phyloP scores from a whole-genome alignment of 2,329 filamentous ascomycete genomes.

The Xylaria sp. region DNA sequence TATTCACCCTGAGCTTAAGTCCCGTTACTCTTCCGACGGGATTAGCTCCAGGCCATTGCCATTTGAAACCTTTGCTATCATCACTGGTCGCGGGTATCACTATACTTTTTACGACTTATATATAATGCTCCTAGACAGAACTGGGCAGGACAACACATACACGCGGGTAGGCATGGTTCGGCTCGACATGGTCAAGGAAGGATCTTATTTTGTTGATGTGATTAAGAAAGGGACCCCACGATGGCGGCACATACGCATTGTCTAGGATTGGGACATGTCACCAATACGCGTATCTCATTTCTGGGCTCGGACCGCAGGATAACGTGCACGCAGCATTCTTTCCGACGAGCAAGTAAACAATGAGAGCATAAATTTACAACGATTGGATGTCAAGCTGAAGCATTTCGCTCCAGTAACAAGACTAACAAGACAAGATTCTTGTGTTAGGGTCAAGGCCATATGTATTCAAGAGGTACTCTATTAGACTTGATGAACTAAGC shows the following conservation, averaged over 20 bases:
- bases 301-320: no score
- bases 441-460: no score
- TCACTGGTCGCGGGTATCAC: not conserved
- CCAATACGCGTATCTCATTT: no score
- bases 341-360: no score
- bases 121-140: slow-evolving; percentile 20
- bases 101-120: slow-evolving; percentile 4
- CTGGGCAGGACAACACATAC: slow-evolving; percentile 4
- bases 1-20: not conserved
- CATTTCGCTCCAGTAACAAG: no score
- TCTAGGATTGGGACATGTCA: not conserved
- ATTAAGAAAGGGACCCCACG: slow-evolving; percentile 29
- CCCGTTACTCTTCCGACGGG: not conserved
- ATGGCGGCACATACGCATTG: slow-evolving; percentile 28
- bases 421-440: no score
- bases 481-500: not conserved
- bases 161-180: slow-evolving; percentile 6
- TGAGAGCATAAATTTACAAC: no score
- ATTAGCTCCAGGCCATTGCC: not conserved
- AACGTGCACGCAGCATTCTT: no score
- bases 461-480: not conserved
- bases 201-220: not conserved
- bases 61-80: slow-evolving; percentile 29
- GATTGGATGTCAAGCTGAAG: no score
- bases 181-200: not conserved